Conservation (phyloP, 129 eudicot genomes). For the Solidago caesia region DNA sequence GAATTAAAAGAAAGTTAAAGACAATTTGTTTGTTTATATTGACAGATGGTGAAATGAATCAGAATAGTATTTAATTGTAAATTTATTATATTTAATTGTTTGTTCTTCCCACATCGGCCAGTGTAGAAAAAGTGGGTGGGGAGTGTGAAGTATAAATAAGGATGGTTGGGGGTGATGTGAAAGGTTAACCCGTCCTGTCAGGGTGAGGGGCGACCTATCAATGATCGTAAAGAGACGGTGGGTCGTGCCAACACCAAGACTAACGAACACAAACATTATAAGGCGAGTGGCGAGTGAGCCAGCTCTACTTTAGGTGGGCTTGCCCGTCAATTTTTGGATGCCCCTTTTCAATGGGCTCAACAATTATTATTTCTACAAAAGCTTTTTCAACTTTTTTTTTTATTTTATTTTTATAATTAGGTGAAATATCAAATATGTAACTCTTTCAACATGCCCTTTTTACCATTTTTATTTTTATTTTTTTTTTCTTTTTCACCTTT, state of each 20-base stretch:
- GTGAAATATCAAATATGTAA: too few species aligned
- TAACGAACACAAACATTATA: conserved; percentile 52
- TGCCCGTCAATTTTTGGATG: conserved; percentile 91
- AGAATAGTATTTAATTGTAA: too few species aligned
- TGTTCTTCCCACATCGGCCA: conserved; percentile 22
- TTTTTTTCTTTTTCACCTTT: too few species aligned
- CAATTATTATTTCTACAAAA: not conserved
- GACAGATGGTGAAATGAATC: too few species aligned
- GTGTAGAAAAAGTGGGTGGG: not conserved
- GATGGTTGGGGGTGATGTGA: not conserved
- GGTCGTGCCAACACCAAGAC: conserved; percentile 75
- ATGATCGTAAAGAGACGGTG: conserved; percentile 77
- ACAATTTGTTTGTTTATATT: too few species aligned
- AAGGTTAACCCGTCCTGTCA: conserved; percentile 53
- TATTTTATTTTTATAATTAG: too few species aligned
- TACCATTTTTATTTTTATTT: too few species aligned
- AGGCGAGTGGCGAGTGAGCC: conserved; percentile 72
- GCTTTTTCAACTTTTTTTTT: not conserved
- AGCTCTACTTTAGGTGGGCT: conserved; percentile 52
- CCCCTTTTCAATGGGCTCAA: conserved; percentile 23
- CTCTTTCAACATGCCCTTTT: too few species aligned
- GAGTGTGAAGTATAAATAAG: conserved; percentile 9
- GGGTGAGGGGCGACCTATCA: conserved; percentile 73
- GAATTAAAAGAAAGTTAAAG: too few species aligned
- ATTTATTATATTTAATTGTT: too few species aligned